These are phyloP conservation scores for Alternaria hordeiaustralica DNA, from an alignment of 2,329 filamentous ascomycete species.

Conservation along the genomic window DNA sequence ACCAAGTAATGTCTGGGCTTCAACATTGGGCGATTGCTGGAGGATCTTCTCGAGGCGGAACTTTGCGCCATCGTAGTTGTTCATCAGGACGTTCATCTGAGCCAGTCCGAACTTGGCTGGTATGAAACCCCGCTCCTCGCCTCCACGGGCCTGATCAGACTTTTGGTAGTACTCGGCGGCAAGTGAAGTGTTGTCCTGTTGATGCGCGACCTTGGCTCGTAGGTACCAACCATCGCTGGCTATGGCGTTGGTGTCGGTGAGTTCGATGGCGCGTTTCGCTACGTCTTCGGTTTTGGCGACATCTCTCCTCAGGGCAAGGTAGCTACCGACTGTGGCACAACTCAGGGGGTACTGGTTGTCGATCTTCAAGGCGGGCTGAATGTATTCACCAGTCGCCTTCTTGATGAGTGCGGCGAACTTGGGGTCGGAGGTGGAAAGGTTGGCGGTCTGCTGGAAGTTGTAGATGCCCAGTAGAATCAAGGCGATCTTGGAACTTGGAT, in stretches of 20 bases:
- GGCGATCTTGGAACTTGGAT: conserved; percentile 84
- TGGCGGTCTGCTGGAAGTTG: conserved; percentile 85
- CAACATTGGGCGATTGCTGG: conserved; percentile 79
- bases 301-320: conserved; percentile 84
- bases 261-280: conserved; percentile 90
- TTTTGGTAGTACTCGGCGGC: conserved; percentile 87
- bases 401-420: conserved; percentile 87
- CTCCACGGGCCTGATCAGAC: conserved; percentile 89
- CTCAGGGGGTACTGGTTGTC: conserved; percentile 91
- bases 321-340: conserved; percentile 87
- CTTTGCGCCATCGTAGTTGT: conserved; percentile 89
- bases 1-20: conserved; percentile 90
- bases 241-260: conserved; percentile 94
- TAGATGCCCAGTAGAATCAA: conserved; percentile 90
- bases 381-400: conserved; percentile 92
- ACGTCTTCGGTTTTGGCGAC: conserved; percentile 83
- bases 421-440: conserved; percentile 81
- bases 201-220: conserved; percentile 89
- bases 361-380: conserved; percentile 89
- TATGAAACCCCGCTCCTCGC: conserved; percentile 86
- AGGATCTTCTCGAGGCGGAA: conserved; percentile 93
- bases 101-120: conserved; percentile 95
- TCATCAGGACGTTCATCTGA: conserved; percentile 83
- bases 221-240: conserved; percentile 98
- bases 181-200: conserved; percentile 73